Evolutionary conservation across 2,329 filamentous ascomycete species (phyloP).

Genomic region (Trichoderma semiorbis): DNA sequence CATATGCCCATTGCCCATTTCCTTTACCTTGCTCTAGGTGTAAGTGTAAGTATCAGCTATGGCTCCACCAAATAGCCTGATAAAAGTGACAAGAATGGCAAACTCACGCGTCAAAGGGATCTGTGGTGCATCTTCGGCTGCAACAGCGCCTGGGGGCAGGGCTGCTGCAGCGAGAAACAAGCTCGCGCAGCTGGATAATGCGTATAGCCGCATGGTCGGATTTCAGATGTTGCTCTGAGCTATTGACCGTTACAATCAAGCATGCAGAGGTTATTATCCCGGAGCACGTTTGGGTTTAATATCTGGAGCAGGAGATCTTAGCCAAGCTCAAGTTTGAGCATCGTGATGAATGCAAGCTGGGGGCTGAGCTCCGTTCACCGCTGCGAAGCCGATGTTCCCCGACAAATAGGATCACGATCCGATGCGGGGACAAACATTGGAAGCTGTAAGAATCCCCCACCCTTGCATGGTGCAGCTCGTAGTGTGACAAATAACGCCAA

Average conservation of each 20-base stretch:
- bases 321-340: slow-evolving; percentile 1
- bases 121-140: background rate
- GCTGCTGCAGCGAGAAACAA: background rate
- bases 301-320: background rate
- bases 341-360: background rate
- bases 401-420: slow-evolving; percentile 16
- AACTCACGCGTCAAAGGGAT: background rate
- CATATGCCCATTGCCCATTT: slow-evolving; percentile 48
- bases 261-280: background rate
- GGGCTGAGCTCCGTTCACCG: slow-evolving; percentile 4
- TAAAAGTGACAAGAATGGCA: background rate
- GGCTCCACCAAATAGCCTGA: background rate
- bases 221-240: background rate
- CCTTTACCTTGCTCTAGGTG: slow-evolving; percentile 31
- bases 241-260: background rate
- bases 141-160: background rate
- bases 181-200: background rate
- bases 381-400: slow-evolving; percentile 7
- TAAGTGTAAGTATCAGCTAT: background rate
- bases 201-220: background rate
- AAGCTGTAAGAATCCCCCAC: slow-evolving; percentile 2
- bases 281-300: background rate
- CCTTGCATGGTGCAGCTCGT: background rate
- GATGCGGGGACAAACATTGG: slow-evolving; percentile 11
- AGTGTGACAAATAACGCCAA: slow-evolving; percentile 1